Evolutionary conservation across 495 filamentous ascomycete species (phyloP).

Genomic region (Trichoderma asperelloides): DNA sequence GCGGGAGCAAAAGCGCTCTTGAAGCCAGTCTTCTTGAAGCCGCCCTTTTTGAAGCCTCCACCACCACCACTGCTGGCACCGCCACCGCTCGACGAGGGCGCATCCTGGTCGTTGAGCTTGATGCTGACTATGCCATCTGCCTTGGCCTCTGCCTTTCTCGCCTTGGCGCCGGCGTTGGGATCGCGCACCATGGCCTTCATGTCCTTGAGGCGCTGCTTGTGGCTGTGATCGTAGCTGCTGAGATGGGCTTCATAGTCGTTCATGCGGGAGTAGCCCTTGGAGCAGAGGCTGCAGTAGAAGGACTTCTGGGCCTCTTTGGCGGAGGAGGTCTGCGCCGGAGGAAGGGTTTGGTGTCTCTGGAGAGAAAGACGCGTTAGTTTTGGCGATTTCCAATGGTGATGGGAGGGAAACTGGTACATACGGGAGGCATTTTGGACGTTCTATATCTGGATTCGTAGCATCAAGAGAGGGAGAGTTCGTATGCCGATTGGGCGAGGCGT

Average conservation of each 20-base stretch:
- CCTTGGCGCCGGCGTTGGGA: slow-evolving; percentile 47
- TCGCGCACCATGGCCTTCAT: slow-evolving; percentile 58
- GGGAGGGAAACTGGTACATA: slow-evolving; percentile 16
- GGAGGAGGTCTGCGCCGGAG: slow-evolving; percentile 62
- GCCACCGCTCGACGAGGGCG: neutral
- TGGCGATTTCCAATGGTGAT: neutral
- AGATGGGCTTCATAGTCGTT: slow-evolving; percentile 65
- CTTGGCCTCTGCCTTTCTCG: slow-evolving; percentile 61
- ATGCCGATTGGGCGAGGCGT: neutral
- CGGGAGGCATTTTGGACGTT: slow-evolving; percentile 34
- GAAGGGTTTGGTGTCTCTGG: slow-evolving; percentile 42
- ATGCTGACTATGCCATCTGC: slow-evolving; percentile 55
- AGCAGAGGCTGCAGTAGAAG: slow-evolving; percentile 74
- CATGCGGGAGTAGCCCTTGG: slow-evolving; percentile 61
- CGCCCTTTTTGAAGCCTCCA: slow-evolving; percentile 48
- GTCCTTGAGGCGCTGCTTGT: slow-evolving; percentile 57
- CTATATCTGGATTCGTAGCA: neutral
- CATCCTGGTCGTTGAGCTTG: slow-evolving; percentile 33
- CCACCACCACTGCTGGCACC: slow-evolving; percentile 15
- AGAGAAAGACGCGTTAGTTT: neutral
- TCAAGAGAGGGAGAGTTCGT: neutral
- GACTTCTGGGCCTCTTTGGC: slow-evolving; percentile 80
- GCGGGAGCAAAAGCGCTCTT: slow-evolving; percentile 44
- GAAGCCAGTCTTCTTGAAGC: slow-evolving; percentile 43
- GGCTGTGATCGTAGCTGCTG: slow-evolving; percentile 60